These are phyloP conservation scores for Primulina eburnea DNA, from an alignment of 257 asterid genomes.

Conservation along the genomic window DNA sequence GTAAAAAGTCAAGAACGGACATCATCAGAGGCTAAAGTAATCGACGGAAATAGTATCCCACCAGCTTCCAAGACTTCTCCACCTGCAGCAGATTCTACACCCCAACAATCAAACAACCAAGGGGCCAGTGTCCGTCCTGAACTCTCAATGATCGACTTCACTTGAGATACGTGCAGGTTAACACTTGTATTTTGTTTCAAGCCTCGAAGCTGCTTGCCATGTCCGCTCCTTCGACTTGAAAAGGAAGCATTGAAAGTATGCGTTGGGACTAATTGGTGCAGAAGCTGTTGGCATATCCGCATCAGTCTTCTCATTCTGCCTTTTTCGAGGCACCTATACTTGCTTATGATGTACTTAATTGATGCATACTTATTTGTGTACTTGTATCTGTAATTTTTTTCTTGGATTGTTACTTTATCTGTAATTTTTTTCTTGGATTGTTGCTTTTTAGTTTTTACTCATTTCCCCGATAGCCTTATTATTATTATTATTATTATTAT, in stretches of 20 bases:
- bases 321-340: no score
- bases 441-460: no score
- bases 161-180: conserved; percentile 34
- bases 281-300: background rate
- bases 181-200: background rate
- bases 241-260: conserved; percentile 1
- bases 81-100: conserved; percentile 22
- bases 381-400: no score
- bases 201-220: background rate
- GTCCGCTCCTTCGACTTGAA: background rate
- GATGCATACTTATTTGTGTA: background rate
- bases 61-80: conserved; percentile 27
- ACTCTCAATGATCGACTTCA: conserved; percentile 66
- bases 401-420: no score
- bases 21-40: conserved; percentile 31
- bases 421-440: no score
- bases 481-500: no score
- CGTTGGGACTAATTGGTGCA: background rate
- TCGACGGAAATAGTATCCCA: conserved; percentile 35
- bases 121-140: conserved; percentile 43
- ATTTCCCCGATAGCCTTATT: no score
- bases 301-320: background rate
- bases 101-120: conserved; percentile 40
- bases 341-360: background rate
- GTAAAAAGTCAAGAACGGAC: conserved; percentile 39